A percentile compares a stretch with the other conserved stretches of the same genome.
Conservation (phyloP, 2,329 filamentous ascomycete species). For the Arthrobotrys conoides region DNA sequence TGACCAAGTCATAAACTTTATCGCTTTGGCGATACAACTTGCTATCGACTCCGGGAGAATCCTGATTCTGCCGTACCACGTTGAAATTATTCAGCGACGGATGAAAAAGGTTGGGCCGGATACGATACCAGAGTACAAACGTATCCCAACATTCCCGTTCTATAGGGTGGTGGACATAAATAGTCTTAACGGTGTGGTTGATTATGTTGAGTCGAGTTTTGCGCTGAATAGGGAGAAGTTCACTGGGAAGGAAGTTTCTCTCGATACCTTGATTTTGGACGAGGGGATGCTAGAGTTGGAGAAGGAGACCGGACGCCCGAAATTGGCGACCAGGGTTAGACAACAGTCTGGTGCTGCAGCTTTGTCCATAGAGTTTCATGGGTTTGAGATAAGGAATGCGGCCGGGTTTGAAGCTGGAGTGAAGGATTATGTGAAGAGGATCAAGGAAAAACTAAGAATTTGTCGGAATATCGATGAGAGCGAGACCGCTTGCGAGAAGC, state of each 20-base stretch:
- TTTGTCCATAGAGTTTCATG: constrained; percentile 29
- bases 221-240: constrained; percentile 52
- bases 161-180: constrained; percentile 56
- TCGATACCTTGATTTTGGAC: constrained; percentile 15
- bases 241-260: constrained; percentile 29
- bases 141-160: constrained; percentile 50
- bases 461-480: constrained; percentile 56
- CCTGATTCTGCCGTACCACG: constrained; percentile 49
- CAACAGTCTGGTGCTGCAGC: constrained; percentile 20
- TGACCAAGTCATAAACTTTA: constrained; percentile 48
- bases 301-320: constrained; percentile 22
- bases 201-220: constrained; percentile 54
- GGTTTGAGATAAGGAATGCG: constrained; percentile 50
- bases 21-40: constrained; percentile 45
- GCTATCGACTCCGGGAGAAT: constrained; percentile 45
- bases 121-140: constrained; percentile 45
- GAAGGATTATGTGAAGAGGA: constrained; percentile 6
- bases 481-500: constrained; percentile 49
- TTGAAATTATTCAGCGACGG: constrained; percentile 47
- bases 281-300: constrained; percentile 42
- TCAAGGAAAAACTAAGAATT: constrained; percentile 34
- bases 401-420: constrained; percentile 17
- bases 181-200: constrained; percentile 33
- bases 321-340: constrained; percentile 36
- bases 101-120: constrained; percentile 50